phyloP scores from a whole-genome alignment of 148 eudicot species.

The Fagopyrum tataricum region DNA sequence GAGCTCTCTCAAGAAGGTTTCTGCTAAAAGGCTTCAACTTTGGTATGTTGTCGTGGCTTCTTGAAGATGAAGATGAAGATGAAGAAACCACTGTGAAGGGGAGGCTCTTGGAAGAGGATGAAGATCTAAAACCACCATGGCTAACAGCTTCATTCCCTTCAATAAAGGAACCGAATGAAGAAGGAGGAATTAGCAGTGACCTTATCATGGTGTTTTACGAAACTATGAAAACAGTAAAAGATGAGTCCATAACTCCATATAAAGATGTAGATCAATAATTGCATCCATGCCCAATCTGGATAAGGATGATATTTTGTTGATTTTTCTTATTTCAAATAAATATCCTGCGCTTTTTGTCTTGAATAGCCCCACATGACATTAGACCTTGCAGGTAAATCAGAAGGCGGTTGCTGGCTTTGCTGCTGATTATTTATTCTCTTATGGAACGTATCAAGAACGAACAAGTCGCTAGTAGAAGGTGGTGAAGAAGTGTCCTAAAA shows the following conservation, averaged over 20 bases:
- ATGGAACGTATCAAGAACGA: too few species aligned
- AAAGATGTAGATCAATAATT: not conserved
- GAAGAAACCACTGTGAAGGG: not conserved
- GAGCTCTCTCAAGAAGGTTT: constrained; percentile 45
- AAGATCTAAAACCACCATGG: constrained; percentile 10
- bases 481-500: too few species aligned
- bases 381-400: too few species aligned
- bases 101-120: constrained; percentile 14
- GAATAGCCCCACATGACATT: not conserved
- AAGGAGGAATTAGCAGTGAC: constrained; percentile 16
- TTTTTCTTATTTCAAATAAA: not conserved
- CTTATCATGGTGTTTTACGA: constrained; percentile 24
- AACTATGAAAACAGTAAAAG: not conserved
- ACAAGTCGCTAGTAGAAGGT: too few species aligned
- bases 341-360: constrained; percentile 4
- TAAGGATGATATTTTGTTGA: constrained; percentile 12
- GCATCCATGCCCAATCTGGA: constrained; percentile 3
- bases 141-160: constrained; percentile 16
- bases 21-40: constrained; percentile 76
- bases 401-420: not conserved
- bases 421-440: too few species aligned
- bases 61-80: constrained; percentile 29
- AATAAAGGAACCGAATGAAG: constrained; percentile 14
- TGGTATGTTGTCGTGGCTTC: constrained; percentile 35
- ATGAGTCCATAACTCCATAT: not conserved